Evolutionary conservation across 2,329 filamentous ascomycete genomes (phyloP), one percentile per base, ranked within the genome.

Genomic region (Pestalotiopsis sp.): DNA sequence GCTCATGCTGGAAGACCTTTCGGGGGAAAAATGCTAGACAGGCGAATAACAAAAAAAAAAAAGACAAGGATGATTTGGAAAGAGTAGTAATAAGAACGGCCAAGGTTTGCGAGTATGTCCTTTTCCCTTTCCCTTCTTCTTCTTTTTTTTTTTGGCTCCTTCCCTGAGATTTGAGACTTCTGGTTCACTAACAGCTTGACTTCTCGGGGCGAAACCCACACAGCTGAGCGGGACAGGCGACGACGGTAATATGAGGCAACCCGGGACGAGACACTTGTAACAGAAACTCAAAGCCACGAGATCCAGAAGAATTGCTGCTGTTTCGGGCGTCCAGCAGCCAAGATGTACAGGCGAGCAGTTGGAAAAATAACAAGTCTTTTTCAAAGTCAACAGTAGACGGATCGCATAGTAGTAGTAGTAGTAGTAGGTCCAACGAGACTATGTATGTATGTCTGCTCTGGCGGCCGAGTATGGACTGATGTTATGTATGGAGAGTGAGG

Each of bases 231-330:
- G 59, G 59, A 62, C 59, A 17, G 59, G 59, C 59, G 59, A 39
- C n/a, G 59, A 62, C 31, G 59, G 59, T 20, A 23, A 20, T 39
- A 36, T 62, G n/a, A 62, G 59, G 25, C 59, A 62, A 39, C 59
- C 31, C 13, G 59, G n/a, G 14, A 27, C n/a, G 31, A 39, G 59
- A 20, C 27, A 62, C 25, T 36, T 36, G 36, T 27, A 39, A 3
- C 9, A 31, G 27, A 20, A 60, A 36, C 41, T 45, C 41, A 60
- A 60, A 60, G 58, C 58, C 23, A 27, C 58, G 58, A 60, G 27
- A 14, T 27, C 12, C 12, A 36, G 25, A 36, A n/a, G 59, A 20
- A 27, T 39, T 39, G 27, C 23, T 59, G 14, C 6, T 52, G 17
- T n/a, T n/a, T 52, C 45, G 17, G 45, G 14, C 20, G 20, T 20